Evolutionary conservation across 139 green algal species (phyloP).

Genomic region (Closterium sp.): DNA sequence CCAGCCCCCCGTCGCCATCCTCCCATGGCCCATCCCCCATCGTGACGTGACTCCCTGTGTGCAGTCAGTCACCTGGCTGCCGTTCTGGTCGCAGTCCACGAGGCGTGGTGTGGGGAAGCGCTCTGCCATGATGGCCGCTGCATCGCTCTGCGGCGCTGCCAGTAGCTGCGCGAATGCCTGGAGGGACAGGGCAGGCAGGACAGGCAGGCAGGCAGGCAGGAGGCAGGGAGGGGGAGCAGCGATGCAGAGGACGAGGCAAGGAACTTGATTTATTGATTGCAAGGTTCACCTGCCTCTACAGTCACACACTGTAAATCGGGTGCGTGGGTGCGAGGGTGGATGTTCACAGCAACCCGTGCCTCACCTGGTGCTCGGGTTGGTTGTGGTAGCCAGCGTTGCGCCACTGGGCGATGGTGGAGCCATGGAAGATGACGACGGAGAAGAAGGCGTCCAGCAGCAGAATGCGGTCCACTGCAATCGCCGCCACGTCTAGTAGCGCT

Average conservation of each 20-base stretch:
- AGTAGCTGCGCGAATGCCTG: slow-evolving; percentile 44
- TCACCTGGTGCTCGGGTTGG: slow-evolving; percentile 87
- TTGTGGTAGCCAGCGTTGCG: slow-evolving; percentile 82
- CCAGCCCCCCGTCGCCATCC: neutral
- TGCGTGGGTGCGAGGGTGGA: no score
- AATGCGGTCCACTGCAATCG: slow-evolving; percentile 87
- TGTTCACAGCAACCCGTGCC: no score
- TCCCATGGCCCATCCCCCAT: neutral
- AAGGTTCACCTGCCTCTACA: no score
- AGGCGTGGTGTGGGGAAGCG: slow-evolving; percentile 88
- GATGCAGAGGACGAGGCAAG: no score
- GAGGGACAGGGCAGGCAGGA: neutral
- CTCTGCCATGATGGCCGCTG: slow-evolving; percentile 69
- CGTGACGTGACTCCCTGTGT: neutral
- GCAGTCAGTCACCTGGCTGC: slow-evolving; percentile 61
- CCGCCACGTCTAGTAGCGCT: slow-evolving; percentile 92
- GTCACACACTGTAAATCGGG: no score
- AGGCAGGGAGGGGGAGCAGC: no score
- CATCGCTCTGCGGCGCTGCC: slow-evolving; percentile 48
- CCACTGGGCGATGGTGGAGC: slow-evolving; percentile 87
- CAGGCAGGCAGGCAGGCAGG: no score
- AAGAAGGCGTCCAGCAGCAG: slow-evolving; percentile 98
- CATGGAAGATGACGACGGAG: slow-evolving; percentile 78
- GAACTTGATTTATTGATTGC: no score
- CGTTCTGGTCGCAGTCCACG: slow-evolving; percentile 97